Evolutionary conservation across 75 land plant genomes (phyloP).

Genomic region (Isoetes taiwanensis): DNA sequence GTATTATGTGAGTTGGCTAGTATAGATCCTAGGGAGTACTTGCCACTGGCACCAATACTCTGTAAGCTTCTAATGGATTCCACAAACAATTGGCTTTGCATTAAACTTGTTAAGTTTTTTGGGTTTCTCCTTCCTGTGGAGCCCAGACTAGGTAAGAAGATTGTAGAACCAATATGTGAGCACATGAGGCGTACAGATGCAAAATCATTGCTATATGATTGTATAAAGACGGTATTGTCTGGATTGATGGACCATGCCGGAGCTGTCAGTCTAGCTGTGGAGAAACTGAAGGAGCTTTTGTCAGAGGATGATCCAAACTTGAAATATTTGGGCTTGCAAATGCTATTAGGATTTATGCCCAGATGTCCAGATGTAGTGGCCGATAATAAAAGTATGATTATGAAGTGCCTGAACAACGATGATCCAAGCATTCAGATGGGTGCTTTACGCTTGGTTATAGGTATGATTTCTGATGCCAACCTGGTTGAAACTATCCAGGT

Average conservation of each 20-base stretch:
- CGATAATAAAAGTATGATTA: conserved; percentile 54
- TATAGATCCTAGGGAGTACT: conserved; percentile 56
- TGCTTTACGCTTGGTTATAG: conserved; percentile 55
- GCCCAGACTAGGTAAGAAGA: conserved; percentile 60
- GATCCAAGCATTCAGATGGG: conserved; percentile 62
- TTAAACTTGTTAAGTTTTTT: conserved; percentile 92
- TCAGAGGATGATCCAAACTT: conserved; percentile 68
- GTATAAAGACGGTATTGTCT: conserved; percentile 46
- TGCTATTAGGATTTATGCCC: conserved; percentile 33
- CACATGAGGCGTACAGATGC: conserved; percentile 48
- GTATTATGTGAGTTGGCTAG: conserved; percentile 69
- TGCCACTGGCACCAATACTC: conserved; percentile 85
- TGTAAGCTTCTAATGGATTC: conserved; percentile 53
- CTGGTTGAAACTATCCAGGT: conserved; percentile 47
- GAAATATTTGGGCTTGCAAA: conserved; percentile 69
- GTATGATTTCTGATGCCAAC: conserved; percentile 67
- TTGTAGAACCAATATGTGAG: conserved; percentile 80
- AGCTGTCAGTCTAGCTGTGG: conserved; percentile 63
- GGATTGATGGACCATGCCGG: conserved; percentile 46
- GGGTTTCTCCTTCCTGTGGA: conserved; percentile 52
- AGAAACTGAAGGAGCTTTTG: conserved; percentile 55
- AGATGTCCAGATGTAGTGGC: conserved; percentile 54
- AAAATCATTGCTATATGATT: conserved; percentile 82
- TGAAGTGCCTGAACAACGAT: conserved; percentile 49
- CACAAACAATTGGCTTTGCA: conserved; percentile 76